Conservation (phyloP, 2,329 filamentous ascomycete species). For the Daldinia sp. region DNA sequence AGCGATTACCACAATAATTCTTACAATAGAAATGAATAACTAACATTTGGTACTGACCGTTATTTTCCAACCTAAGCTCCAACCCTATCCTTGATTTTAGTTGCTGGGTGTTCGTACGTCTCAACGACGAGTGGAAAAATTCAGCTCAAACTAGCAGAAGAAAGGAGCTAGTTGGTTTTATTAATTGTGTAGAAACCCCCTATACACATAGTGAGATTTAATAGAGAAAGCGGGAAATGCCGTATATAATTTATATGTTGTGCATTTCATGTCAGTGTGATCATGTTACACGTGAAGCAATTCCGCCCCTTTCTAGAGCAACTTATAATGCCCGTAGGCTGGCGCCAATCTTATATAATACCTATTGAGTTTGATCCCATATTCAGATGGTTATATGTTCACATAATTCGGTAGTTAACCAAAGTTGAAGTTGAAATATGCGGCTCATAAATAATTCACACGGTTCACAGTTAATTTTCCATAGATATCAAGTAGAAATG, state of each 20-base stretch:
- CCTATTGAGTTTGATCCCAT: too few species aligned
- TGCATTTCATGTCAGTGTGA: too few species aligned
- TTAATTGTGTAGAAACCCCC: too few species aligned
- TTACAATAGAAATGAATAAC: not conserved
- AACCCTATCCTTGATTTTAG: not conserved
- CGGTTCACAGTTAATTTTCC: not conserved
- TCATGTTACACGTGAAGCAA: too few species aligned
- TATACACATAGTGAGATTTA: too few species aligned
- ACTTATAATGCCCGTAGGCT: too few species aligned
- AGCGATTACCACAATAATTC: too few species aligned
- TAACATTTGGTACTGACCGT: not conserved
- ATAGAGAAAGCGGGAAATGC: too few species aligned
- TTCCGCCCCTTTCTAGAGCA: too few species aligned
- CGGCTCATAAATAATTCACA: too few species aligned
- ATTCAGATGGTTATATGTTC: not conserved
- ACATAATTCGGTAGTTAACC: not conserved
- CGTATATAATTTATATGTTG: too few species aligned
- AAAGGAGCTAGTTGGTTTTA: not conserved
- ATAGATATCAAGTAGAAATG: not conserved
- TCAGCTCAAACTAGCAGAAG: not conserved
- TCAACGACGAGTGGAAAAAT: not conserved
- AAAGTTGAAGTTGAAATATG: not conserved
- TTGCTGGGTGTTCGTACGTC: not conserved
- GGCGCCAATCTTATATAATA: too few species aligned
- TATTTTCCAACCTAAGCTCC: not conserved